These are phyloP conservation scores for Meyerozyma guilliermondii DNA, from an alignment of 1,139 yeast genomes.

Conservation along the genomic window DNA sequence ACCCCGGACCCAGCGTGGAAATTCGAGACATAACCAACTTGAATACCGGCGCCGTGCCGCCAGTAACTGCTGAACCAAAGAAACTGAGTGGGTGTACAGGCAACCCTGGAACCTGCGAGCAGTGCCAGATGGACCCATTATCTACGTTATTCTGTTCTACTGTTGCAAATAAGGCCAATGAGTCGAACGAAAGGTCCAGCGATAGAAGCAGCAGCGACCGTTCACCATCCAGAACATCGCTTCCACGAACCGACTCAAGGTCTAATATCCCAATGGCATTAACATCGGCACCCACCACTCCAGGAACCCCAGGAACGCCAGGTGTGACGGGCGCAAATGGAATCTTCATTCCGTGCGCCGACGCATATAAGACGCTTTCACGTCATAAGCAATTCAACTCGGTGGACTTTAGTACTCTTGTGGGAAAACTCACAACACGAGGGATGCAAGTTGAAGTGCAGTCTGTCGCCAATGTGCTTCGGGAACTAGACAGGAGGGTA, in stretches of 20 bases:
- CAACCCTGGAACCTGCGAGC: conserved; percentile 80
- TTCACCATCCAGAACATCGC: conserved; percentile 5
- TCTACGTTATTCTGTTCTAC: conserved; percentile 85
- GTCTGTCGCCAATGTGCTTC: conserved; percentile 74
- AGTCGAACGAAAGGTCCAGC: conserved; percentile 1
- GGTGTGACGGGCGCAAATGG: conserved; percentile 21
- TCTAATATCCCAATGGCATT: conserved; percentile 7
- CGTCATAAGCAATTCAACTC: conserved; percentile 71
- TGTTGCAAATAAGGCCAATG: conserved; percentile 53
- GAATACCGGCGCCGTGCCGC: conserved; percentile 39
- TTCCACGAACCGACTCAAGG: conserved; percentile 13
- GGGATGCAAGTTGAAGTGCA: conserved; percentile 90
- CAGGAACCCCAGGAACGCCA: conserved; percentile 15
- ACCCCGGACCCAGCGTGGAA: conserved; percentile 63
- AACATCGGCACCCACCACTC: conserved; percentile 5
- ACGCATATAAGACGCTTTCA: conserved; percentile 80
- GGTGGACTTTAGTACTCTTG: conserved; percentile 69
- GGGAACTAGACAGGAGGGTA: conserved; percentile 71
- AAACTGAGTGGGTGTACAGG: conserved; percentile 62
- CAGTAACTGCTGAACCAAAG: conserved; percentile 15
- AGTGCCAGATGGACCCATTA: conserved; percentile 85
- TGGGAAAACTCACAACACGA: conserved; percentile 69
- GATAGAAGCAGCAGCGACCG: background rate
- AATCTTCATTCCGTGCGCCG: conserved; percentile 79
- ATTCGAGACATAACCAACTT: conserved; percentile 40